Conservation (phyloP, 768 basidiomycete species). For the Clitopilus passeckerianus region DNA sequence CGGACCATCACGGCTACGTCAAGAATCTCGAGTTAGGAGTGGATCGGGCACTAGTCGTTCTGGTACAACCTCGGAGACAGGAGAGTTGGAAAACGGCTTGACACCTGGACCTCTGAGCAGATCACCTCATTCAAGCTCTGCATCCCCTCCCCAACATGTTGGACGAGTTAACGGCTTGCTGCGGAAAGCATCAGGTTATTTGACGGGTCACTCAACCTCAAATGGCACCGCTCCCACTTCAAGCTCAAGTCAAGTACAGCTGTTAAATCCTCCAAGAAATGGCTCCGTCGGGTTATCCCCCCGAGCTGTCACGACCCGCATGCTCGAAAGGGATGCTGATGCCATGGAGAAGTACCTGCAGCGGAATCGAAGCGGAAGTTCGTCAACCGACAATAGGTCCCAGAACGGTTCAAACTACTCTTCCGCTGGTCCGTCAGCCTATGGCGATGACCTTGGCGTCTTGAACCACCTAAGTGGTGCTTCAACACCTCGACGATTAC, state of each 20-base stretch:
- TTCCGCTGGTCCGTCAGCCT: constrained; percentile 45
- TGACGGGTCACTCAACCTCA: neutral
- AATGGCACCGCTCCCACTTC: constrained; percentile 18
- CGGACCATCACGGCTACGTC: constrained; percentile 36
- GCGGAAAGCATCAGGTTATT: constrained; percentile 7
- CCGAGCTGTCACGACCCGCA: constrained; percentile 55
- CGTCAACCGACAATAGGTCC: constrained; percentile 68
- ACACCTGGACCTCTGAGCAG: constrained; percentile 35
- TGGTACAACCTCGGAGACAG: constrained; percentile 76
- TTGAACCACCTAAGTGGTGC: constrained; percentile 45
- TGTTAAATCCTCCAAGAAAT: constrained; percentile 24
- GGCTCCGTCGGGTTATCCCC: constrained; percentile 60
- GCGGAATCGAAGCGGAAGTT: constrained; percentile 79
- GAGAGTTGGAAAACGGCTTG: constrained; percentile 48
- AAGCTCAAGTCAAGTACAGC: constrained; percentile 1
- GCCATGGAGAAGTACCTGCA: constrained; percentile 84
- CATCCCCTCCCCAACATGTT: constrained; percentile 56
- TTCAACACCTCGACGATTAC: constrained; percentile 55
- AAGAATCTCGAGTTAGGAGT: constrained; percentile 58
- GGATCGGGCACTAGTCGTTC: constrained; percentile 73
- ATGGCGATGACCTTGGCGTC: constrained; percentile 50
- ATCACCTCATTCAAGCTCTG: constrained; percentile 32
- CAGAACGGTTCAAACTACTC: constrained; percentile 48
- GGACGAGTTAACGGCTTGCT: constrained; percentile 21
- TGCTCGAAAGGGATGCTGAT: constrained; percentile 80